These are phyloP conservation scores for Trichoderma erinaceum DNA, from an alignment of 495 filamentous ascomycete genomes.

Conservation along the genomic window DNA sequence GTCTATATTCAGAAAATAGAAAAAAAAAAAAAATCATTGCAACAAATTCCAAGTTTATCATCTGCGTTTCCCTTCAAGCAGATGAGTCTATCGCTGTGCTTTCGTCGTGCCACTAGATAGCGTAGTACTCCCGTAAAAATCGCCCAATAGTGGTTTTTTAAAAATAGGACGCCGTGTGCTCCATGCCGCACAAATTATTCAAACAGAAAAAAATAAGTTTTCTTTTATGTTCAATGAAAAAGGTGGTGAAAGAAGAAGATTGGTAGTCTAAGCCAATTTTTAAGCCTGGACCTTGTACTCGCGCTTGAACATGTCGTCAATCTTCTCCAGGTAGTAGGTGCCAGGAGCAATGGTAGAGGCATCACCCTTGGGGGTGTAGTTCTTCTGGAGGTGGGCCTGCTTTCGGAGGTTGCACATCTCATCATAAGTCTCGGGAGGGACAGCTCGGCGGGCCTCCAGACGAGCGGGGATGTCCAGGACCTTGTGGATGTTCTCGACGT, in stretches of 20 bases:
- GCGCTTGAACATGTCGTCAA: constrained; percentile 95
- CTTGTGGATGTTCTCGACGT: constrained; percentile 67
- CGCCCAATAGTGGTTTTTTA: not conserved
- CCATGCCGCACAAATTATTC: constrained; percentile 10
- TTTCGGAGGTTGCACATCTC: constrained; percentile 93
- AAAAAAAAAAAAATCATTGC: not conserved
- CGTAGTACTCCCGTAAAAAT: not conserved
- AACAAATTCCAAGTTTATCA: not conserved
- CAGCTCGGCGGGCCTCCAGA: constrained; percentile 61
- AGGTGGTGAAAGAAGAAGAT: not conserved
- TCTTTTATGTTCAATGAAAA: not conserved
- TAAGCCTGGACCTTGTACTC: constrained; percentile 84
- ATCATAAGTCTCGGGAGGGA: constrained; percentile 82
- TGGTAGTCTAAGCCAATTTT: no score
- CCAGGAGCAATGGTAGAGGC: constrained; percentile 68
- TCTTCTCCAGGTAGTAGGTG: constrained; percentile 81
- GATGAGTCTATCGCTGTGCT: constrained; percentile 14
- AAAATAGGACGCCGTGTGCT: constrained; percentile 9
- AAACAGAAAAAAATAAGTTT: not conserved
- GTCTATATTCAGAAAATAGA: not conserved
- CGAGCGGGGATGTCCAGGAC: constrained; percentile 74
- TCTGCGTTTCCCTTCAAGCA: not conserved
- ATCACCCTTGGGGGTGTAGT: constrained; percentile 73
- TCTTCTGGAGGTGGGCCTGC: constrained; percentile 89
- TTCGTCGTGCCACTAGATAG: not conserved